Conservation (phyloP, 1,284 basidiomycete species). For the Ceratobasidium sp. region DNA sequence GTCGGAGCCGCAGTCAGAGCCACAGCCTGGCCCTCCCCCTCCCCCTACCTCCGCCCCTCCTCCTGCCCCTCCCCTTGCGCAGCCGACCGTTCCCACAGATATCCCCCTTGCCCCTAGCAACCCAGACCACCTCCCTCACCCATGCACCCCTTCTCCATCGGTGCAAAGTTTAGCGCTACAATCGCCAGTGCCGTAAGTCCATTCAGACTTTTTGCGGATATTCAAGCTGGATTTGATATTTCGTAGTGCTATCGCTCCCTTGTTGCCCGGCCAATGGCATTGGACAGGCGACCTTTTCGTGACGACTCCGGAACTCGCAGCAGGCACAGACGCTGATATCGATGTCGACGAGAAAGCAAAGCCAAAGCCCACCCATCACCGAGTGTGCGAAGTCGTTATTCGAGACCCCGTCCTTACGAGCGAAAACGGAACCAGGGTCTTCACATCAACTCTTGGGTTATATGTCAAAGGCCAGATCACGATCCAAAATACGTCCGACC, state of each 20-base stretch:
- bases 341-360: background rate
- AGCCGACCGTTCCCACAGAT: background rate
- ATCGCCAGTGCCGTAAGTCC: slow-evolving; percentile 1
- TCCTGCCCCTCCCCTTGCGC: too few species aligned
- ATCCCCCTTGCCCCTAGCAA: background rate
- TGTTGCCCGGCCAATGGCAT: slow-evolving; percentile 12
- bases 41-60: too few species aligned
- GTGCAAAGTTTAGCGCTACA: background rate
- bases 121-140: background rate
- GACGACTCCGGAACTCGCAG: background rate
- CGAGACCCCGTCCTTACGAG: slow-evolving; percentile 17
- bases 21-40: background rate
- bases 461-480: slow-evolving; percentile 20
- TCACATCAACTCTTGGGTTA: background rate
- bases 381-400: slow-evolving; percentile 22
- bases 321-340: background rate
- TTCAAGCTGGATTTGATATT: background rate
- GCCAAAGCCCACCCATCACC: background rate
- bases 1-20: background rate
- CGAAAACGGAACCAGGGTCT: slow-evolving; percentile 3
- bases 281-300: slow-evolving; percentile 39
- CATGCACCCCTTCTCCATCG: background rate
- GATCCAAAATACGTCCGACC: slow-evolving; percentile 9
- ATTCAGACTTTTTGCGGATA: background rate
- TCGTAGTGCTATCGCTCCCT: background rate